Percentiles rank a stretch among this genome's conserved stretches.
These are phyloP conservation scores for Lactifluus volemus DNA, from an alignment of 768 basidiomycete species.

Conservation along the genomic window DNA sequence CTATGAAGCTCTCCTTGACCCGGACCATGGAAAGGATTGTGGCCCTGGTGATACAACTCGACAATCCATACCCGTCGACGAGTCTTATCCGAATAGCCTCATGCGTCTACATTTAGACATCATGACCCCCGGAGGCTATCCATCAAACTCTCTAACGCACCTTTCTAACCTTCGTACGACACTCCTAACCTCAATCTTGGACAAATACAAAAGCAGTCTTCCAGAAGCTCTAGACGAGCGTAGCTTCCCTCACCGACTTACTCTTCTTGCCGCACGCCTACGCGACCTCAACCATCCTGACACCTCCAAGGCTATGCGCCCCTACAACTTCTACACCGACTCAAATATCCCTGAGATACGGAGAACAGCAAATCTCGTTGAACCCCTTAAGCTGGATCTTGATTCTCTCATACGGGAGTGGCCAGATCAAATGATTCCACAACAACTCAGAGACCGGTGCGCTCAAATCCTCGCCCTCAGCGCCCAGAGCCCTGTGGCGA, in stretches of 20 bases:
- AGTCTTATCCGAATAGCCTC: conserved; percentile 32
- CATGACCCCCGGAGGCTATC: conserved; percentile 25
- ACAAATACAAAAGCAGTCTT: conserved; percentile 2
- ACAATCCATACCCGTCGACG: conserved; percentile 25
- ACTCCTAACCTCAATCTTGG: conserved; percentile 16
- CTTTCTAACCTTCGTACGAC: conserved; percentile 13
- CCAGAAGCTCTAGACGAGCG: conserved; percentile 36
- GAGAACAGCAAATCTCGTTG: conserved; percentile 47
- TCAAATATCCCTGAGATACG: conserved; percentile 63
- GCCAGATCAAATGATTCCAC: conserved; percentile 98
- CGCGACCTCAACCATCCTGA: conserved; percentile 25
- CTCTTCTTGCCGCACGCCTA: conserved; percentile 37
- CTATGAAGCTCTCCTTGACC: conserved; percentile 47
- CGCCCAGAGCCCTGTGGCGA: conserved; percentile 68
- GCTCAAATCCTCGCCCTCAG: conserved; percentile 52
- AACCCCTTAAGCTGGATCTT: conserved; percentile 45
- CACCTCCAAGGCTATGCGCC: neutral
- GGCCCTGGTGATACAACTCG: conserved; percentile 7
- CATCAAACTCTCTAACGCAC: conserved; percentile 24
- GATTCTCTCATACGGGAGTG: conserved; percentile 59
- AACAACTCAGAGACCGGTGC: conserved; percentile 68
- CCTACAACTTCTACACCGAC: conserved; percentile 76
- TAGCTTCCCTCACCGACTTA: conserved; percentile 44
- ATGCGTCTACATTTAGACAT: conserved; percentile 42
- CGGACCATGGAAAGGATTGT: neutral